These are phyloP conservation scores for Lepidopterella palustris DNA, from an alignment of 495 filamentous ascomycete genomes.

Conservation along the genomic window DNA sequence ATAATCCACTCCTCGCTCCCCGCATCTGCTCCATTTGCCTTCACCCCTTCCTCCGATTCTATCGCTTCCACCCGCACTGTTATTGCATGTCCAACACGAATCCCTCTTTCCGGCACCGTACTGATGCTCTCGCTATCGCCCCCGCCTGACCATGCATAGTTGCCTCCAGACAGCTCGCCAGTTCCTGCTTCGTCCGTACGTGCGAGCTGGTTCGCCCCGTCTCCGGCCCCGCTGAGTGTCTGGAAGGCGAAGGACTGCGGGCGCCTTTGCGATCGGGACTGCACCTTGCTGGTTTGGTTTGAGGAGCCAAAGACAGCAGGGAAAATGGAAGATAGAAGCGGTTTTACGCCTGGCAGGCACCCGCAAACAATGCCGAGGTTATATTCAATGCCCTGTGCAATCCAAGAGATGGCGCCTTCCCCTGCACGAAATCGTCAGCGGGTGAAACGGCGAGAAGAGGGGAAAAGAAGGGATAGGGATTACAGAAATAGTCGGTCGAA, in stretches of 20 bases:
- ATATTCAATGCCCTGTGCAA: not conserved
- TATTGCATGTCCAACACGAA: not conserved
- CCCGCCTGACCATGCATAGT: not conserved
- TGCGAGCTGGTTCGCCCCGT: not conserved
- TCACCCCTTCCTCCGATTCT: not conserved
- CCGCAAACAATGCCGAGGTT: not conserved
- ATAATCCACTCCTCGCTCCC: not conserved
- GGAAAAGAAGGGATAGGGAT: not conserved
- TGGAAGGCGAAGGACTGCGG: not conserved
- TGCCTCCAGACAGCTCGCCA: not conserved
- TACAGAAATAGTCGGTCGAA: not conserved
- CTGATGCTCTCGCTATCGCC: not conserved
- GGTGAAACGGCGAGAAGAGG: not conserved
- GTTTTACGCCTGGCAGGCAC: not conserved
- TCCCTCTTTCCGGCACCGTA: not conserved
- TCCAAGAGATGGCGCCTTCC: not conserved
- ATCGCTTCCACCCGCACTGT: not conserved
- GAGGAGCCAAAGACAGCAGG: not conserved
- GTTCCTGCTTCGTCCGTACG: not conserved
- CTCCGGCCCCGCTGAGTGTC: not conserved
- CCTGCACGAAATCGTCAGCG: not conserved
- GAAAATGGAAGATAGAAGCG: not conserved
- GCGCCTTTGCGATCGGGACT: not conserved
- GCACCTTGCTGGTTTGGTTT: not conserved
- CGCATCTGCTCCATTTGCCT: not conserved